Conservation (phyloP, 2,329 filamentous ascomycete species). For the Aureobasidium leucospermi region DNA sequence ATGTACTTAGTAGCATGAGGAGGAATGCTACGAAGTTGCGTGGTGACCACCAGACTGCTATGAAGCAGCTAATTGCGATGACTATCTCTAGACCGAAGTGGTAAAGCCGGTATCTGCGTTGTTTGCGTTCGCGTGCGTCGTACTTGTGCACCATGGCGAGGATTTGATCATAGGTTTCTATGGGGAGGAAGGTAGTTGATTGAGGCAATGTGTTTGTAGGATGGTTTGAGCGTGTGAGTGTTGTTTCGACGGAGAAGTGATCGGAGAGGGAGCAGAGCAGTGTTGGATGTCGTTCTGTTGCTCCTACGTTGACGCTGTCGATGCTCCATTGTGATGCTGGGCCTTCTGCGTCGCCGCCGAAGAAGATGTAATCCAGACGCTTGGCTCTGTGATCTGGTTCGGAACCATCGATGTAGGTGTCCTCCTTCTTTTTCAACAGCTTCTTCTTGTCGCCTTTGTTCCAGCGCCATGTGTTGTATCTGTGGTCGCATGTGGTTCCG, state of each 20-base stretch:
- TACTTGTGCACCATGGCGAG: conserved; percentile 64
- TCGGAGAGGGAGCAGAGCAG: conserved; percentile 84
- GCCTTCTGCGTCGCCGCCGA: conserved; percentile 38
- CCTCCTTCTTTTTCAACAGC: conserved; percentile 53
- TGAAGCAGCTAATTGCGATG: conserved; percentile 64
- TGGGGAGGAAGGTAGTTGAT: conserved; percentile 14
- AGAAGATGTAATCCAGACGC: conserved; percentile 90
- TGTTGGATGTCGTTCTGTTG: conserved; percentile 73
- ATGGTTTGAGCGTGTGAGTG: conserved; percentile 40
- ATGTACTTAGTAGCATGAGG: conserved; percentile 69
- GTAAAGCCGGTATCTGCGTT: conserved; percentile 61
- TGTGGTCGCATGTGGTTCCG: conserved; percentile 78
- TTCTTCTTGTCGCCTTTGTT: conserved; percentile 60
- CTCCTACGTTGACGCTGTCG: conserved; percentile 62
- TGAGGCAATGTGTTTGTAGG: background rate
- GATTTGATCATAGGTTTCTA: conserved; percentile 58
- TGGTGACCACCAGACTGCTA: conserved; percentile 82
- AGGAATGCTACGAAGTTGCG: conserved; percentile 71
- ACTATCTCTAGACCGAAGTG: conserved; percentile 66
- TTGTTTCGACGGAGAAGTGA: conserved; percentile 85
- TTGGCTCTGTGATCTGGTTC: conserved; percentile 69
- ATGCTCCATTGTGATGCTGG: conserved; percentile 57
- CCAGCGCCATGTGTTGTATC: conserved; percentile 93
- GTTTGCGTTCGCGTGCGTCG: conserved; percentile 59
- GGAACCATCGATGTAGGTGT: conserved; percentile 57